A percentile compares a stretch with the other conserved stretches of the same genome.
These are phyloP conservation scores for Kappamyces sp. DNA, from an alignment of 192 early-diverging fungal species.

Conservation along the genomic window DNA sequence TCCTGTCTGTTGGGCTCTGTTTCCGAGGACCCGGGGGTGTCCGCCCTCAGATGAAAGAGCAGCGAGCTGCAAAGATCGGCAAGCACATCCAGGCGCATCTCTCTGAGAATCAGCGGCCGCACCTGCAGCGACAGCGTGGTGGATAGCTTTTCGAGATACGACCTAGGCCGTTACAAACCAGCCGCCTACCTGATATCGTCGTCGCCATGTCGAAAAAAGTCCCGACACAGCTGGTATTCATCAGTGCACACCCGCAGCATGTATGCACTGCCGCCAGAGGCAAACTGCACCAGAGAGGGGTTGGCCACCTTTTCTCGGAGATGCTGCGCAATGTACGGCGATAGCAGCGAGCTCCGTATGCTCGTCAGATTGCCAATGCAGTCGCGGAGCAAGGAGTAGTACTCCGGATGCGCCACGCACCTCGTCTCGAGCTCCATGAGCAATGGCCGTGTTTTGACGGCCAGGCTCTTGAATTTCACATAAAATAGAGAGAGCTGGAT, in stretches of 20 bases:
- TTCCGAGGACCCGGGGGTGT: slow-evolving; percentile 19
- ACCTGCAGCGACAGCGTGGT: slow-evolving; percentile 76
- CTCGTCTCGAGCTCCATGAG: slow-evolving; percentile 73
- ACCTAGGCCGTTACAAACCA: slow-evolving; percentile 28
- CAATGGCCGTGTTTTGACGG: slow-evolving; percentile 56
- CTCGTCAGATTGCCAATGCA: slow-evolving; percentile 72
- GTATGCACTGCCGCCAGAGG: slow-evolving; percentile 75
- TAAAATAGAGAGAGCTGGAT: slow-evolving; percentile 57
- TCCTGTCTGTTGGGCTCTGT: background rate
- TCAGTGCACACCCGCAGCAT: slow-evolving; percentile 78
- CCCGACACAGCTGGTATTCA: slow-evolving; percentile 72
- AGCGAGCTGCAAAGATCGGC: slow-evolving; percentile 77
- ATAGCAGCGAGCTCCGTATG: slow-evolving; percentile 62
- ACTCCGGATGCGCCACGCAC: slow-evolving; percentile 61
- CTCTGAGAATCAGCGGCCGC: slow-evolving; percentile 83
- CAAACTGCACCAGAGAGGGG: slow-evolving; percentile 1
- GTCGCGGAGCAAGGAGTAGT: slow-evolving; percentile 65
- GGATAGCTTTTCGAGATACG: slow-evolving; percentile 69
- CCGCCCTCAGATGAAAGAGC: slow-evolving; percentile 44
- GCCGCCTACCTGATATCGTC: slow-evolving; percentile 63
- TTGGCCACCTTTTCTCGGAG: slow-evolving; percentile 49
- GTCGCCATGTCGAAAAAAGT: slow-evolving; percentile 73
- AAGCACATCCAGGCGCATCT: slow-evolving; percentile 70
- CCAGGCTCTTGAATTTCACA: slow-evolving; percentile 72
- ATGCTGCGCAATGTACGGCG: slow-evolving; percentile 55